Evolutionary conservation across 139 green algal species (phyloP).

Genomic region (Trebouxia sp.): DNA sequence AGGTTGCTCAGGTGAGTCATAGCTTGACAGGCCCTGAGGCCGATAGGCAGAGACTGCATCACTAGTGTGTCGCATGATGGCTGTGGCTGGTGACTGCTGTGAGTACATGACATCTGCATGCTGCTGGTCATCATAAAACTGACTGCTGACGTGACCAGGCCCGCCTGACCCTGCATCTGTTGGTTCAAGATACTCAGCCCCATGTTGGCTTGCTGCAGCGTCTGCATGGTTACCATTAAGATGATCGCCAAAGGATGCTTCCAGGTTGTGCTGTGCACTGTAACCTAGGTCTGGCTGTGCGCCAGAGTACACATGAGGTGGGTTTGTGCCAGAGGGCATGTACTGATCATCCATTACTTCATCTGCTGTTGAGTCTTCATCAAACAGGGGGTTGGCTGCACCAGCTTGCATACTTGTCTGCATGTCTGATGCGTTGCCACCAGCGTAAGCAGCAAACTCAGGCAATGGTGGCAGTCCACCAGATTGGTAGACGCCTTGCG

Average conservation of each 20-base stretch:
- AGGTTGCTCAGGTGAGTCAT: neutral
- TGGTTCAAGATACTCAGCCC: neutral
- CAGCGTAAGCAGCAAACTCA: neutral
- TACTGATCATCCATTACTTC: neutral
- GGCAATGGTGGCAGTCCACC: constrained; percentile 1
- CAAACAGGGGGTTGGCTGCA: constrained; percentile 1
- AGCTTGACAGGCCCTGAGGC: neutral
- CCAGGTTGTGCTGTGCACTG: too few relatives aligned
- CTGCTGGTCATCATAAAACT: too few relatives aligned
- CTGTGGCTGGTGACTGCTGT: neutral
- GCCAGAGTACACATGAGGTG: too few relatives aligned
- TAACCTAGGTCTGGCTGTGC: too few relatives aligned
- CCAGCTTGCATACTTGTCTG: neutral
- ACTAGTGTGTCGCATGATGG: neutral
- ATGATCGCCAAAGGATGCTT: too few relatives aligned
- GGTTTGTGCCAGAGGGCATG: too few relatives aligned
- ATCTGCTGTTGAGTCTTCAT: neutral
- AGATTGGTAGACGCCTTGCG: neutral
- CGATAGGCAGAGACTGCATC: neutral
- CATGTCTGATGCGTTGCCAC: neutral
- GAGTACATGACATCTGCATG: neutral
- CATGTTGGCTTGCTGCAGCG: neutral
- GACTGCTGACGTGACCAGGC: too few relatives aligned
- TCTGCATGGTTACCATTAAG: neutral
- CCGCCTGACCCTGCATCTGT: neutral